A percentile compares a stretch with the other conserved stretches of the same genome.
phyloP scores from a whole-genome alignment of 2,329 filamentous ascomycete species.

The Phialemonium atrogriseum region DNA sequence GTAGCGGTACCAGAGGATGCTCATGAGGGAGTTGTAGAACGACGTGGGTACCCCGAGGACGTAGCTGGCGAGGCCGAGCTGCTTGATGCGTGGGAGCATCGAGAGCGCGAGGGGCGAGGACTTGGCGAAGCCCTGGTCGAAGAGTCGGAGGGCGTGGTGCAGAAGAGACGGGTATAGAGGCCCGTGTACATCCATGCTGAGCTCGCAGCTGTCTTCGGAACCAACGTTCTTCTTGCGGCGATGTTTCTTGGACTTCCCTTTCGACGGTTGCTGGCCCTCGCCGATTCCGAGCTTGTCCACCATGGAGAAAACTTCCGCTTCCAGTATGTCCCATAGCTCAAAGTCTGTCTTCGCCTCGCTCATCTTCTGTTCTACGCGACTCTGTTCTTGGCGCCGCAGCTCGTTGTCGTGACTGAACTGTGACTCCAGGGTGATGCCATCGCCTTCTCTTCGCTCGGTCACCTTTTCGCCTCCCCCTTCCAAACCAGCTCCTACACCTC shows the following conservation, averaged over 20 bases:
- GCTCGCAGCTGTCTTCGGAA: slow-evolving; percentile 8
- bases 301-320: slow-evolving; percentile 57
- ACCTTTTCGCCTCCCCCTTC: slow-evolving; percentile 6
- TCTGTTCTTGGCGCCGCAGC: slow-evolving; percentile 35
- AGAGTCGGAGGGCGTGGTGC: slow-evolving; percentile 43
- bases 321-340: slow-evolving; percentile 59
- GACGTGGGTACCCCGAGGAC: slow-evolving; percentile 62
- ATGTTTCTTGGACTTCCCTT: slow-evolving; percentile 3
- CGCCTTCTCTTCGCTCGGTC: slow-evolving; percentile 15
- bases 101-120: slow-evolving; percentile 51
- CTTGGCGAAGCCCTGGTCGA: slow-evolving; percentile 48
- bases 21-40: slow-evolving; percentile 61
- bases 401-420: slow-evolving; percentile 20
- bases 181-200: slow-evolving; percentile 49
- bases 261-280: slow-evolving; percentile 9
- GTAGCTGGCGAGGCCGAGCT: slow-evolving; percentile 60
- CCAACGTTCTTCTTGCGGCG: slow-evolving; percentile 5
- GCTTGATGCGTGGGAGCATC: slow-evolving; percentile 59
- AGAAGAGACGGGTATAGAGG: slow-evolving; percentile 58
- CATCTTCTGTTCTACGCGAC: slow-evolving; percentile 47
- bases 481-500: slow-evolving; percentile 1
- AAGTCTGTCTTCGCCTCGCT: slow-evolving; percentile 48
- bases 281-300: slow-evolving; percentile 47
- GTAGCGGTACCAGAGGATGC: slow-evolving; percentile 52
- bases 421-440: slow-evolving; percentile 9